Evolutionary conservation across 805 yeast genomes (phyloP).

Genomic region (Candida mattraensis): DNA sequence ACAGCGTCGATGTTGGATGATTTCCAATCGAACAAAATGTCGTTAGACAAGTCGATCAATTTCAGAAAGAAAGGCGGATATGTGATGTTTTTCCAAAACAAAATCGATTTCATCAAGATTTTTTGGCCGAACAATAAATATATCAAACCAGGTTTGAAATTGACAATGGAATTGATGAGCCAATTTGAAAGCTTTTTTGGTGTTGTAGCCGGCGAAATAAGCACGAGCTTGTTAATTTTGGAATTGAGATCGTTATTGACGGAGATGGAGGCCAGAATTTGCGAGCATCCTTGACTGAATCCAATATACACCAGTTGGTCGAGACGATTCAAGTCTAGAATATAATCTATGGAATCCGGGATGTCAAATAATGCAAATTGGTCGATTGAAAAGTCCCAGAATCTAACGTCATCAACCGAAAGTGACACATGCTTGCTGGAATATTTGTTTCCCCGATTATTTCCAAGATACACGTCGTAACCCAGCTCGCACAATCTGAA

Average conservation of each 20-base stretch:
- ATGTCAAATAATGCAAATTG: conserved; percentile 91
- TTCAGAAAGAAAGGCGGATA: conserved; percentile 74
- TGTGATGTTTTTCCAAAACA: conserved; percentile 74
- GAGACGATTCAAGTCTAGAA: conserved; percentile 51
- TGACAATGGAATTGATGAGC: conserved; percentile 71
- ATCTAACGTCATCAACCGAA: conserved; percentile 42
- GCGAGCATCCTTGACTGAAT: conserved; percentile 95
- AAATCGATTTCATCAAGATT: conserved; percentile 59
- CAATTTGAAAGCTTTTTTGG: conserved; percentile 83
- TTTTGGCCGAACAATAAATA: conserved; percentile 73
- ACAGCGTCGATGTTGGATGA: conserved; percentile 64
- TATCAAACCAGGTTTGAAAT: conserved; percentile 74
- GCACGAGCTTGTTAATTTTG: conserved; percentile 48
- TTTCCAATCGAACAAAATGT: conserved; percentile 76
- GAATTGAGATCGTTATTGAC: conserved; percentile 65
- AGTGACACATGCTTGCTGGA: conserved; percentile 69
- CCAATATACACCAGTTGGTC: conserved; percentile 70
- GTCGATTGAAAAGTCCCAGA: conserved; percentile 93
- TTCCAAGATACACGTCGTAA: conserved; percentile 94
- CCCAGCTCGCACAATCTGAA: conserved; percentile 76
- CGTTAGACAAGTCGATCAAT: conserved; percentile 69
- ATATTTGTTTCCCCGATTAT: conserved; percentile 90
- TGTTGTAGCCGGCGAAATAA: conserved; percentile 88
- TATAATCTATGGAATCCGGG: conserved; percentile 78
- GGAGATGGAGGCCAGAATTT: conserved; percentile 83